These are phyloP conservation scores for Ascosphaera pollenicola DNA, from an alignment of 2,329 filamentous ascomycete genomes.

Conservation along the genomic window DNA sequence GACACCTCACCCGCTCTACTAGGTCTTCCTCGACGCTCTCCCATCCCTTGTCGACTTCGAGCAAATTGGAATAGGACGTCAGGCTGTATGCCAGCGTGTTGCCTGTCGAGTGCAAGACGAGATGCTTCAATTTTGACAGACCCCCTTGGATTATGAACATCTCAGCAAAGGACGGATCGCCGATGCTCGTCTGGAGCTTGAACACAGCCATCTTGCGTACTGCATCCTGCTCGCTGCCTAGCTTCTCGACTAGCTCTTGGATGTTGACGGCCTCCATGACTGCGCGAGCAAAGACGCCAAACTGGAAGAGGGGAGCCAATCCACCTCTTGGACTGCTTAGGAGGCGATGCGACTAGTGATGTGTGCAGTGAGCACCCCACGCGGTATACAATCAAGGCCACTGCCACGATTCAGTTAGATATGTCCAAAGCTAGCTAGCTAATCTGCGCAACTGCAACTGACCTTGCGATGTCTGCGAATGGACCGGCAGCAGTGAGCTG, in stretches of 20 bases:
- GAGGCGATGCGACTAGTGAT: no score
- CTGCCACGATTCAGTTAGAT: no score
- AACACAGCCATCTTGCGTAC: conserved; percentile 97
- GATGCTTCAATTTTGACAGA: conserved; percentile 53
- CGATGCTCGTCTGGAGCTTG: conserved; percentile 87
- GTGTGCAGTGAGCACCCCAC: no score
- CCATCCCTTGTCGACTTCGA: conserved; percentile 98
- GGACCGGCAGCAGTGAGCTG: no score
- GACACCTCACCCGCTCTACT: conserved; percentile 34
- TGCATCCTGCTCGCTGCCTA: conserved; percentile 54
- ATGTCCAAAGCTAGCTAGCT: no score
- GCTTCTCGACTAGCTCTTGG: conserved; percentile 33
- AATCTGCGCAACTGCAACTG: no score
- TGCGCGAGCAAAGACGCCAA: not conserved
- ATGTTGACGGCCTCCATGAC: conserved; percentile 33
- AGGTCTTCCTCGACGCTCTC: conserved; percentile 36
- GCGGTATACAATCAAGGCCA: no score
- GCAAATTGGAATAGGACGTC: conserved; percentile 62
- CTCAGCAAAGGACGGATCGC: conserved; percentile 89
- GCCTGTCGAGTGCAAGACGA: conserved; percentile 67
- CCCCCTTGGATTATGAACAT: conserved; percentile 85
- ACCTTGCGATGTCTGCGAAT: no score
- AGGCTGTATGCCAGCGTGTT: conserved; percentile 93
- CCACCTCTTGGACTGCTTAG: no score
- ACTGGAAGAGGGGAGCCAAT: not conserved